Evolutionary conservation across 495 filamentous ascomycete genomes (phyloP).

Genomic region (Usnea hakonensis): DNA sequence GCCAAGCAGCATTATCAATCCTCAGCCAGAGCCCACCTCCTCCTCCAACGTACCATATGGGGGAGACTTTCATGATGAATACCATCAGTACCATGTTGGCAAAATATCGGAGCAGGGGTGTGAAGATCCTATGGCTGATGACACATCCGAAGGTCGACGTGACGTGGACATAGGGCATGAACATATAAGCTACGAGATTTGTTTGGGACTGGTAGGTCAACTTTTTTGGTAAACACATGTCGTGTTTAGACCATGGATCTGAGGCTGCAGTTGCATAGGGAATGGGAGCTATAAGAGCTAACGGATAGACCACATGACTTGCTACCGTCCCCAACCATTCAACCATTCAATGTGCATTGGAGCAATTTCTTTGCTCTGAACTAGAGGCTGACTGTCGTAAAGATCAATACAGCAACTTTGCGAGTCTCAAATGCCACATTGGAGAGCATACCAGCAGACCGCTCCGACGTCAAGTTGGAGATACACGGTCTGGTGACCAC

Average conservation of each 20-base stretch:
- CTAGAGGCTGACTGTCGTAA: neutral
- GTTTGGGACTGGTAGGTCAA: constrained; percentile 8
- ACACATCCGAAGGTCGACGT: neutral
- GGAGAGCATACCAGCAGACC: neutral
- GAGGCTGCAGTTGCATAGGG: too few species aligned
- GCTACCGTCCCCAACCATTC: too few species aligned
- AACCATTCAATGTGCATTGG: too few species aligned
- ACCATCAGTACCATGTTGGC: neutral
- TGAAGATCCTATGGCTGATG: neutral
- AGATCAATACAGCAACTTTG: constrained; percentile 6
- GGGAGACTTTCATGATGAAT: neutral
- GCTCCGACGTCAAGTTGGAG: neutral
- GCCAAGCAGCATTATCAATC: too few species aligned
- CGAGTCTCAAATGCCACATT: constrained; percentile 5
- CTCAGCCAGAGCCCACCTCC: too few species aligned
- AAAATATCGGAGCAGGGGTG: neutral
- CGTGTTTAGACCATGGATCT: neutral
- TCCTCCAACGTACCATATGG: neutral
- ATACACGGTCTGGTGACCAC: constrained; percentile 1
- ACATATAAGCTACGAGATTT: neutral
- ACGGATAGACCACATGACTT: too few species aligned
- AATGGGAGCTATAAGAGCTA: too few species aligned
- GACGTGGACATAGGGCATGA: neutral
- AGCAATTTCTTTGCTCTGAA: neutral
- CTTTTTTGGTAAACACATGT: neutral